Evolutionary conservation across 805 yeast species (phyloP).

Genomic region (Torulaspora maleeae): DNA sequence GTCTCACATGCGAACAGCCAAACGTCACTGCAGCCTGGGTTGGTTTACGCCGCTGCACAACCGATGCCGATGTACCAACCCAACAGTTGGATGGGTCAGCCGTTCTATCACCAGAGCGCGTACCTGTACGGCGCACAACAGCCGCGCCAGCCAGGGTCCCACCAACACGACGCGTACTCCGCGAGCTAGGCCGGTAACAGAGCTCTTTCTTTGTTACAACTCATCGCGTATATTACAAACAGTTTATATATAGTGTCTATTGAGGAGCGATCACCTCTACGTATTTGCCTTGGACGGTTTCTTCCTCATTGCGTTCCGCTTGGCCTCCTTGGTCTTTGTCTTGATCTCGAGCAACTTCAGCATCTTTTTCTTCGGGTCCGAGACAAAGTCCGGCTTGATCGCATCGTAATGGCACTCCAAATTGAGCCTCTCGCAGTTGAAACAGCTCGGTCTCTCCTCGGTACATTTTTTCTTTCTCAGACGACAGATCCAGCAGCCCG

Average conservation of each 20-base stretch:
- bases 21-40: background rate
- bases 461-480: conserved; percentile 69
- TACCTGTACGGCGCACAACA: conserved; percentile 2
- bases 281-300: conserved; percentile 11
- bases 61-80: conserved; percentile 1
- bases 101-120: conserved; percentile 1
- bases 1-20: background rate
- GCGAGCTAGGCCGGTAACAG: background rate
- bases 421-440: conserved; percentile 52
- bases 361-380: conserved; percentile 39
- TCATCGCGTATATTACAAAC: conserved; percentile 8
- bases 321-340: conserved; percentile 41
- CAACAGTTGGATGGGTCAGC: conserved; percentile 6
- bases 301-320: conserved; percentile 37
- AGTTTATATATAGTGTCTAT: conserved; percentile 2
- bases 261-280: background rate
- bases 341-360: conserved; percentile 49
- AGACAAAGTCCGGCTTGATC: conserved; percentile 53
- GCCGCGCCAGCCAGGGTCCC: background rate
- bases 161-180: background rate
- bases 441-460: conserved; percentile 57
- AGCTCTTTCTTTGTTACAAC: background rate
- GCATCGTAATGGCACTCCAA: conserved; percentile 52
- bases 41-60: background rate
- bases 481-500: conserved; percentile 79